A percentile compares a stretch with the other conserved stretches of the same genome.
Conservation (phyloP, 2,329 filamentous ascomycete species). For the Conoideocrella luteorostrata region DNA sequence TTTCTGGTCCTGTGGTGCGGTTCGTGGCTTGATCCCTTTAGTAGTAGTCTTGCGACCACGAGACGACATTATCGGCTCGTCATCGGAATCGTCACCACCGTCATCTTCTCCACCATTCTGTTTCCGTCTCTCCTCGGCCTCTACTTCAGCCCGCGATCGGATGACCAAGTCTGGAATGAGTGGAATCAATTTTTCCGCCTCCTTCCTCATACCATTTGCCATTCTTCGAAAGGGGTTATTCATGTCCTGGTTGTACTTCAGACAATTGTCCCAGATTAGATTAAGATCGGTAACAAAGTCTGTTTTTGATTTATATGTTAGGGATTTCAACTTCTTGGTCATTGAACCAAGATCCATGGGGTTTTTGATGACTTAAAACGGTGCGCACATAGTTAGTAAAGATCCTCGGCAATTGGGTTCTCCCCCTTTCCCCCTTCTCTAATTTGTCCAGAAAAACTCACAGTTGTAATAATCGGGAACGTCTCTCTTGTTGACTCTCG, state of each 20-base stretch:
- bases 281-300: slow-evolving; percentile 93
- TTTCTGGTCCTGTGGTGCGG: slow-evolving; percentile 64
- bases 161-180: slow-evolving; percentile 91
- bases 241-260: slow-evolving; percentile 90
- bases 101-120: slow-evolving; percentile 81
- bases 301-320: slow-evolving; percentile 79
- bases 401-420: not conserved
- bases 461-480: slow-evolving; percentile 91
- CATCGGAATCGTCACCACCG: slow-evolving; percentile 84
- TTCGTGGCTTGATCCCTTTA: slow-evolving; percentile 70
- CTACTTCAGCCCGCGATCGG: slow-evolving; percentile 85
- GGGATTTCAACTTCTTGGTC: slow-evolving; percentile 90
- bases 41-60: slow-evolving; percentile 77
- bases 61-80: slow-evolving; percentile 97
- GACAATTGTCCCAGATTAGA: slow-evolving; percentile 93
- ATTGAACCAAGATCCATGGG: slow-evolving; percentile 97
- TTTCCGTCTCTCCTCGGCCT: slow-evolving; percentile 77
- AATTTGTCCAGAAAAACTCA: no score
- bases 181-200: slow-evolving; percentile 93
- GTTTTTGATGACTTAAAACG: slow-evolving; percentile 75
- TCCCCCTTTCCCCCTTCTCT: no score
- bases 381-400: slow-evolving; percentile 1
- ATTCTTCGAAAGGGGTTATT: slow-evolving; percentile 84
- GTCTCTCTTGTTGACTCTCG: slow-evolving; percentile 92
- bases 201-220: slow-evolving; percentile 92